phyloP scores from a whole-genome alignment of 1,284 basidiomycete genomes.

The Cystobasidium sp. region DNA sequence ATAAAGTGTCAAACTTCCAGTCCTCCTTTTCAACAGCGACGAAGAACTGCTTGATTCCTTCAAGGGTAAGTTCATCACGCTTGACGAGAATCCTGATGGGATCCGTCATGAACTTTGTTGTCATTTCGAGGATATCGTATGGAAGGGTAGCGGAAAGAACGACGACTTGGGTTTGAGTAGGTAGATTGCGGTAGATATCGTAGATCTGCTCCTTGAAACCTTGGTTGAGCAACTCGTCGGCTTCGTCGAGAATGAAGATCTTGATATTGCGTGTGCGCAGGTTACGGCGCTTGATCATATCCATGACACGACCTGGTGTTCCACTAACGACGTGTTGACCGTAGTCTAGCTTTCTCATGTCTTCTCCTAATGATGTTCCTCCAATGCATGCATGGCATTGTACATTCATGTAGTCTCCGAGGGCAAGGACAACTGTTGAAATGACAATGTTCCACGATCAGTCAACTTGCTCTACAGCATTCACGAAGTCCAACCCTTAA shows the following conservation, averaged over 20 bases:
- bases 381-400: slow-evolving; percentile 99
- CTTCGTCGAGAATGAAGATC: slow-evolving; percentile 98
- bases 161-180: slow-evolving; percentile 97
- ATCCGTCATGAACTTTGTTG: slow-evolving; percentile 99
- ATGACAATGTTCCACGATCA: background rate
- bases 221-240: slow-evolving; percentile 95
- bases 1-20: slow-evolving; percentile 99
- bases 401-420: slow-evolving; percentile 98
- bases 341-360: slow-evolving; percentile 97
- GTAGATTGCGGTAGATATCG: slow-evolving; percentile 97
- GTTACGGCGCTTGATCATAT: slow-evolving; percentile 96
- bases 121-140: slow-evolving; percentile 99
- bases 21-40: slow-evolving; percentile 99
- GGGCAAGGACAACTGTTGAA: slow-evolving; percentile 85
- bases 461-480: background rate
- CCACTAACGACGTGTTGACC: slow-evolving; percentile 98
- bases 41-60: slow-evolving; percentile 99
- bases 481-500: too few relatives aligned
- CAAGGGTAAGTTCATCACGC: slow-evolving; percentile 98
- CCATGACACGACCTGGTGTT: slow-evolving; percentile 97
- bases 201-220: slow-evolving; percentile 99
- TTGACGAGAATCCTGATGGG: slow-evolving; percentile 98
- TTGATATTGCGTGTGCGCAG: slow-evolving; percentile 98
- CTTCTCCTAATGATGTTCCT: slow-evolving; percentile 95
- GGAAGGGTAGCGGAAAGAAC: slow-evolving; percentile 94